These are phyloP conservation scores for Picea mariana DNA, from an alignment of 83 land plant species.

Conservation along the genomic window DNA sequence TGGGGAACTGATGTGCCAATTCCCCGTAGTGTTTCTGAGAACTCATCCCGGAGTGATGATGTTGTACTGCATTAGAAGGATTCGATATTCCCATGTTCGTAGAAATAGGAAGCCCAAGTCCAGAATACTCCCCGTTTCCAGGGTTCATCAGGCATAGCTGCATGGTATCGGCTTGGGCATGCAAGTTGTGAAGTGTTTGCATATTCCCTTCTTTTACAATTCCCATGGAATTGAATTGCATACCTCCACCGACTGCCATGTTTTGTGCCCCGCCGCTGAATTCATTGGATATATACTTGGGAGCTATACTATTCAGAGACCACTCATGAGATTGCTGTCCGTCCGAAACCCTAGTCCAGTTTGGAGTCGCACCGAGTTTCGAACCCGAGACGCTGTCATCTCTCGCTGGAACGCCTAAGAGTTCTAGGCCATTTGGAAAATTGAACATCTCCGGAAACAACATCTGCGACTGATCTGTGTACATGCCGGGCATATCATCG, in stretches of 20 bases:
- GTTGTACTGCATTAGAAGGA: too few species aligned
- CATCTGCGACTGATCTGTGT: neutral
- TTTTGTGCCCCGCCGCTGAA: neutral
- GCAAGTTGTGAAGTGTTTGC: neutral
- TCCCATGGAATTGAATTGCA: too few species aligned
- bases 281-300: too few species aligned
- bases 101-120: neutral
- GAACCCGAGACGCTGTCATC: neutral
- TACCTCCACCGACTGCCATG: neutral
- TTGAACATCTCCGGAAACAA: neutral
- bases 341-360: neutral
- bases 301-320: too few species aligned
- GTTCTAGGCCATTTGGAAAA: neutral
- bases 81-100: neutral
- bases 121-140: neutral
- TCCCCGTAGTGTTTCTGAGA: too few species aligned
- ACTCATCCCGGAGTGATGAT: neutral
- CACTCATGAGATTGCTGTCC: neutral
- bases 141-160: constrained; percentile 65
- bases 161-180: constrained; percentile 49
- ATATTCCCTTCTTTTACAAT: constrained; percentile 6
- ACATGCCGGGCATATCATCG: neutral
- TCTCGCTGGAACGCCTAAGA: neutral
- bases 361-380: neutral
- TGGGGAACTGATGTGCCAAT: neutral